phyloP scores from a whole-genome alignment of 2,329 filamentous ascomycete species.

The Hirsutella minnesotensis region DNA sequence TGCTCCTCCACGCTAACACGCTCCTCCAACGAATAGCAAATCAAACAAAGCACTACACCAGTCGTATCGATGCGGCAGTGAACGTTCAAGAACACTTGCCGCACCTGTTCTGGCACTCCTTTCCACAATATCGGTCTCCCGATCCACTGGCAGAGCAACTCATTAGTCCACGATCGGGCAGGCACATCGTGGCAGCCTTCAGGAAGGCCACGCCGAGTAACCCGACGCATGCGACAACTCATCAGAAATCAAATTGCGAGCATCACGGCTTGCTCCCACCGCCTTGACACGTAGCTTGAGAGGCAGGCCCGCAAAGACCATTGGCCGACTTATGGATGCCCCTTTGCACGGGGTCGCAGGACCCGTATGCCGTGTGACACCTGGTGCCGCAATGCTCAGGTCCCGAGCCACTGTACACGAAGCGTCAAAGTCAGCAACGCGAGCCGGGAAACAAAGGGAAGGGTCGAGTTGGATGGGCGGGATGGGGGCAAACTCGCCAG shows the following conservation, averaged over 20 bases:
- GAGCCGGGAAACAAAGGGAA: too few relatives aligned
- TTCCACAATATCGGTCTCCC: constrained; percentile 15
- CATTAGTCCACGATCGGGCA: constrained; percentile 2
- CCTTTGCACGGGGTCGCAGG: constrained; percentile 14
- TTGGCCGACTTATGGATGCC: constrained; percentile 20
- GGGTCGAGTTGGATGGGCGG: constrained; percentile 1
- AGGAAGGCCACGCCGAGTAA: too few relatives aligned
- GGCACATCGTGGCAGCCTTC: constrained; percentile 17
- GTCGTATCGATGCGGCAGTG: too few relatives aligned
- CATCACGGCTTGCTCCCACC: constrained; percentile 23
- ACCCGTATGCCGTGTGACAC: constrained; percentile 23
- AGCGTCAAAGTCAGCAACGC: too few relatives aligned
- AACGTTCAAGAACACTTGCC: constrained; percentile 16
- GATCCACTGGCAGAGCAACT: constrained; percentile 12
- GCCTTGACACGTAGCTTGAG: constrained; percentile 19
- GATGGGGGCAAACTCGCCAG: constrained; percentile 19
- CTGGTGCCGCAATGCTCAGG: constrained; percentile 22
- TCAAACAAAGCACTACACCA: too few relatives aligned
- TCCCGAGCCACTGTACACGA: too few relatives aligned
- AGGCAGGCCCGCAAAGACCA: constrained; percentile 20
- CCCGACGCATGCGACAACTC: too few relatives aligned
- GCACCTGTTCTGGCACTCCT: constrained; percentile 21
- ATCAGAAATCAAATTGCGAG: constrained; percentile 13
- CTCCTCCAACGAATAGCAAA: too few relatives aligned
- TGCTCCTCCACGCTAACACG: too few relatives aligned